A percentile compares a stretch with the other conserved stretches of the same genome.
phyloP scores from a whole-genome alignment of 805 yeast species.

The Candida tallmaniae region DNA sequence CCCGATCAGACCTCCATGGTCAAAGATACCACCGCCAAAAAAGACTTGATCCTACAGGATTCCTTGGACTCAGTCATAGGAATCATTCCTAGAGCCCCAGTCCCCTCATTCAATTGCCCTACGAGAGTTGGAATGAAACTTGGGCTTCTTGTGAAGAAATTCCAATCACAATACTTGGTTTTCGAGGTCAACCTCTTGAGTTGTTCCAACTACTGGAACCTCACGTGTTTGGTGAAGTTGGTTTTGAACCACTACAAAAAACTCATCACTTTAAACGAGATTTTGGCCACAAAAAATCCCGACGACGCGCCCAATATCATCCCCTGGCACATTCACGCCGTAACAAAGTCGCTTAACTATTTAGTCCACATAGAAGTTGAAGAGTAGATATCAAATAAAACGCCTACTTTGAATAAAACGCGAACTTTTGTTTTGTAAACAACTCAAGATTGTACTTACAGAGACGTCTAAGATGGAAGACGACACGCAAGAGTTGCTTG shows the following conservation, averaged over 20 bases:
- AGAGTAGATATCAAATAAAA: too few species aligned
- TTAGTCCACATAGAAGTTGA: constrained; percentile 56
- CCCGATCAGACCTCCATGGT: constrained; percentile 2
- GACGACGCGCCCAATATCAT: constrained; percentile 29
- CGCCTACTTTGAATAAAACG: too few species aligned
- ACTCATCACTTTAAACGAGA: constrained; percentile 40
- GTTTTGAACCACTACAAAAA: constrained; percentile 60
- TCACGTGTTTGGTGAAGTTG: constrained; percentile 49
- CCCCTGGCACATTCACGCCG: constrained; percentile 76
- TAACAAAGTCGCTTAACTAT: constrained; percentile 53
- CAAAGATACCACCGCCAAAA: background rate
- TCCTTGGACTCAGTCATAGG: constrained; percentile 51
- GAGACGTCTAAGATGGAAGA: background rate
- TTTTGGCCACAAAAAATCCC: constrained; percentile 27
- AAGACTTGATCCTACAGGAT: constrained; percentile 39
- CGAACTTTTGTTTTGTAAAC: too few species aligned
- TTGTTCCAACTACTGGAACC: constrained; percentile 64
- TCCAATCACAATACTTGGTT: constrained; percentile 22
- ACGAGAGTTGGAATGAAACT: constrained; percentile 66
- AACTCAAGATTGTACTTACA: too few species aligned
- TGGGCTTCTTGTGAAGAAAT: constrained; percentile 56
- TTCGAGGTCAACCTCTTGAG: constrained; percentile 67
- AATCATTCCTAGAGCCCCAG: constrained; percentile 52
- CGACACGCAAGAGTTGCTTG: constrained; percentile 1
- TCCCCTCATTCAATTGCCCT: constrained; percentile 67